Evolutionary conservation across 164 flowering plant species (phyloP).

Genomic region (Vitis riparia): DNA sequence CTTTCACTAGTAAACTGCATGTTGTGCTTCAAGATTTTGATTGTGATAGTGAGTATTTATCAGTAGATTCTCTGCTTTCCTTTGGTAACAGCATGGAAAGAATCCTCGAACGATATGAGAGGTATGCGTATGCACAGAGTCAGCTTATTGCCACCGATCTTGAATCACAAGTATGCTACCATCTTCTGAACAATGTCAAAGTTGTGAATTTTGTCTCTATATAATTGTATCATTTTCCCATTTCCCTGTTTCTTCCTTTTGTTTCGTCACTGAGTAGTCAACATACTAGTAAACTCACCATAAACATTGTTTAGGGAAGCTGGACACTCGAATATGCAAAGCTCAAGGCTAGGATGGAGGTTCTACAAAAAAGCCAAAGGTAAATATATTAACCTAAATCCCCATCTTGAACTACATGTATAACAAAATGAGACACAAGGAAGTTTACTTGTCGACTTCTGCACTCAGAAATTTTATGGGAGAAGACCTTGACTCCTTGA

Average conservation of each 20-base stretch:
- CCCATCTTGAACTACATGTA: no score
- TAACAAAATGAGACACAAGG: no score
- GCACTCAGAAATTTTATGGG: conserved; percentile 50
- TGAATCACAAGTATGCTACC: conserved; percentile 33
- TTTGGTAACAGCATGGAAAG: conserved; percentile 53
- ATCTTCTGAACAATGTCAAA: no score
- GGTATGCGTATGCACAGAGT: conserved; percentile 45
- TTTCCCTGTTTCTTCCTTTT: neutral
- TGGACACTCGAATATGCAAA: conserved; percentile 59
- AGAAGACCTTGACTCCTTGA: conserved; percentile 46
- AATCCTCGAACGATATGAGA: conserved; percentile 60
- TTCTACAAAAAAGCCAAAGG: conserved; percentile 51
- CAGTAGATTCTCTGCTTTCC: neutral
- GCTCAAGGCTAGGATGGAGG: conserved; percentile 61
- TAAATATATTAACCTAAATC: conserved; percentile 3
- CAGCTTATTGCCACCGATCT: conserved; percentile 30
- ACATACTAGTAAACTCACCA: neutral
- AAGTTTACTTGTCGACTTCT: no score
- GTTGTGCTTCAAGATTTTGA: neutral
- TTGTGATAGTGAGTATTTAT: no score
- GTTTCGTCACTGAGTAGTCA: neutral
- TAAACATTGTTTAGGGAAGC: conserved; percentile 32
- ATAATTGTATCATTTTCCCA: no score
- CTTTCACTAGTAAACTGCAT: neutral
- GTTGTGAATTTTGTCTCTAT: no score